Conservation (phyloP, 2,329 filamentous ascomycete species). For the Hypoxylon sp. region DNA sequence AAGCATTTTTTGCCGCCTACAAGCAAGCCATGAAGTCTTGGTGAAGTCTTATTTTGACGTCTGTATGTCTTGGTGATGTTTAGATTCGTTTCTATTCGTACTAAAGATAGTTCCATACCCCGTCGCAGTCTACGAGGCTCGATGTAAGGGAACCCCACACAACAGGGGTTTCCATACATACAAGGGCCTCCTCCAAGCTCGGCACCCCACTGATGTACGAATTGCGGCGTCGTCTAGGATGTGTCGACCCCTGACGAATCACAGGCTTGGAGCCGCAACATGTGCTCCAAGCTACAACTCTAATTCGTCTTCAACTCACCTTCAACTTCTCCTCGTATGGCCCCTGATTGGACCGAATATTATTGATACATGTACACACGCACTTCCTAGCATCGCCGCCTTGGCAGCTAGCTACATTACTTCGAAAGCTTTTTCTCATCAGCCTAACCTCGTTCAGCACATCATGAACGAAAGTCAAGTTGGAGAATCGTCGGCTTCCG, state of each 20-base stretch:
- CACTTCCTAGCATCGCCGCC: slow-evolving; percentile 13
- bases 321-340: slow-evolving; percentile 1
- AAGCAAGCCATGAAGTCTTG: slow-evolving; percentile 22
- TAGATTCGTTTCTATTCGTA: slow-evolving; percentile 4
- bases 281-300: slow-evolving; percentile 36
- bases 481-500: slow-evolving; percentile 21
- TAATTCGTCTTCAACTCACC: slow-evolving; percentile 41
- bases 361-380: background rate
- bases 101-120: background rate
- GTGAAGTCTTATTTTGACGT: slow-evolving; percentile 30
- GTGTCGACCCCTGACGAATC: slow-evolving; percentile 17
- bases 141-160: slow-evolving; percentile 6
- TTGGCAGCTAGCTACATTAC: slow-evolving; percentile 1
- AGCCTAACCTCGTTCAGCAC: slow-evolving; percentile 25
- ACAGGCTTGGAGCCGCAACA: slow-evolving; percentile 30
- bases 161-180: slow-evolving; percentile 3
- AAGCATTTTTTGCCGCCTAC: slow-evolving; percentile 16
- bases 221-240: slow-evolving; percentile 9
- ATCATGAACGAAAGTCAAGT: slow-evolving; percentile 4
- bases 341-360: slow-evolving; percentile 3
- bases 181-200: background rate
- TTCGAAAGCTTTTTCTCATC: slow-evolving; percentile 14
- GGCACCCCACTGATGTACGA: slow-evolving; percentile 18
- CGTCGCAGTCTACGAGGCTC: background rate
- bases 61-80: slow-evolving; percentile 25